Base-by-base conservation (phyloP, 306 rosid genomes). In the Hippophae rhamnoides region DNA sequence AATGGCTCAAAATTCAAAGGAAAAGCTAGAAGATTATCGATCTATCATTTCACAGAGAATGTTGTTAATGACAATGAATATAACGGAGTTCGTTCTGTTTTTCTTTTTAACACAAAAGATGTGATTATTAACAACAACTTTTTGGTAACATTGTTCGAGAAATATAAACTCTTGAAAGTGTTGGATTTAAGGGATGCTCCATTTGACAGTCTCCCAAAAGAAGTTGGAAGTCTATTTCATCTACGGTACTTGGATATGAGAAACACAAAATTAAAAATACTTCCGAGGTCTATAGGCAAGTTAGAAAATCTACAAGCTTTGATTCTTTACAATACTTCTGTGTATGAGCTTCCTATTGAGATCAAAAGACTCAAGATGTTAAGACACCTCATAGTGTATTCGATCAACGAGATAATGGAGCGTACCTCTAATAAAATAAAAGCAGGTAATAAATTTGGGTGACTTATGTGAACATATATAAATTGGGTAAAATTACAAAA, bases 1-100 rank as follows among this genome's bases (percentile, higher is more conserved):
- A 5, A 38, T 9, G 14, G 26, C 52, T 14, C 6, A 12, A 9
- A 13, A 13, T 26, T 2, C 1, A 59, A 23, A n/a, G 53, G 25
- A 14, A 59, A 59, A 59, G n/a, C 5, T 23, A 40, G 63, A 7
- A 51, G 69, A 6, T 10, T 53, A 27, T 56, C 59, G 5, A 64
- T 52, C 51, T 40, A 64, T 52, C 23, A 52, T 7, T 8, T 10
- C 13, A 23, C 9, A 31, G 7, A 6, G 6, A 40, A 48, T 48
- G 14, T 48, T 11, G 4, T 5, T 5, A 12, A 8, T 11, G 45
- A 47, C 13, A 18, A 0, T 18, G 23, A 18, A 18, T 18, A 18
- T 18, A 18, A 18, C 1, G 23, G 23, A 18, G 23, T 61, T 61
- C 65, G 65, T 7, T 61, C 65, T 25, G 54, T 47, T 47, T 61